phyloP scores from a whole-genome alignment of 257 asterid genomes.

The Petrea volubilis region DNA sequence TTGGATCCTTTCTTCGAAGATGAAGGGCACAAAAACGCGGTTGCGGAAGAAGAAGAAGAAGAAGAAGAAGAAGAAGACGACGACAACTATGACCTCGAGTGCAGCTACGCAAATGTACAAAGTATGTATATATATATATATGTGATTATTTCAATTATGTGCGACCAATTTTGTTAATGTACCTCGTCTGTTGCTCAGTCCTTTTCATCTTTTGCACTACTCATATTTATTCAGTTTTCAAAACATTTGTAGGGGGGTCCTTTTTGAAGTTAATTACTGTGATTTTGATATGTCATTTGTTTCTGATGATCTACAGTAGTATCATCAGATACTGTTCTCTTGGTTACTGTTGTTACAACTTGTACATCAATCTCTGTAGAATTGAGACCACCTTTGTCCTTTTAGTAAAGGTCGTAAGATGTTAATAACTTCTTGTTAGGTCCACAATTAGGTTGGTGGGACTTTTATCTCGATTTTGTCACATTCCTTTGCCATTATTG shows the following conservation, averaged over 20 bases:
- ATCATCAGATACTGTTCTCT: not conserved
- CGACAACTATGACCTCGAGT: constrained; percentile 37
- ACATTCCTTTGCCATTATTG: not conserved
- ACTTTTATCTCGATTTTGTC: not conserved
- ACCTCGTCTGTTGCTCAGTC: constrained; percentile 33
- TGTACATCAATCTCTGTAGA: constrained; percentile 12
- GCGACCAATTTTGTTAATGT: not conserved
- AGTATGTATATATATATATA: too few relatives aligned
- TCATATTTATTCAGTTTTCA: not conserved
- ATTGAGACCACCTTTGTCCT: constrained; percentile 17
- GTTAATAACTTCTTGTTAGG: not conserved
- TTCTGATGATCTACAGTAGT: not conserved
- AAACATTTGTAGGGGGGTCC: not conserved
- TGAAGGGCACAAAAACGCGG: constrained; percentile 31
- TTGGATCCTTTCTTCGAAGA: constrained; percentile 68
- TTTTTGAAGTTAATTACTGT: not conserved
- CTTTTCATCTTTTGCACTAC: constrained; percentile 14
- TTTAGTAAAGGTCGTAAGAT: not conserved
- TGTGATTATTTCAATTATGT: not conserved
- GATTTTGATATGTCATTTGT: not conserved
- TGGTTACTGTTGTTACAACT: not conserved
- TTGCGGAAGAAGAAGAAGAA: constrained; percentile 29
- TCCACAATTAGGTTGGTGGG: constrained; percentile 14
- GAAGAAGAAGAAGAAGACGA: not conserved
- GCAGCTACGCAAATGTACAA: constrained; percentile 59